Percentiles rank a stretch among this genome's conserved stretches.
Evolutionary conservation across 257 asterid species (phyloP).

Genomic region (Rauvolfia tetraphylla): DNA sequence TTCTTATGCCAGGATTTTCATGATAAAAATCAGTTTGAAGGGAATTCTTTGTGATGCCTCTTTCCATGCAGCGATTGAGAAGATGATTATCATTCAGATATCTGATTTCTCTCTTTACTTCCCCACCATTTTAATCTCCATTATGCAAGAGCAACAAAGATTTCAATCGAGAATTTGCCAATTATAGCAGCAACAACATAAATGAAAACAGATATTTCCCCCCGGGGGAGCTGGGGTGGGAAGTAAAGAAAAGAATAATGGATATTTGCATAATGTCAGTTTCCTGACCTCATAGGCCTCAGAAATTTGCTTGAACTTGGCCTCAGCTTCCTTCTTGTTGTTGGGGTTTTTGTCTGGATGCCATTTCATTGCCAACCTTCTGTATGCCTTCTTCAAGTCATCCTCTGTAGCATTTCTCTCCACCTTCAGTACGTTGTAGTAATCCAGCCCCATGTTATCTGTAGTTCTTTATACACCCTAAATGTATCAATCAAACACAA

Average conservation of each 20-base stretch:
- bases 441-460: slow-evolving; percentile 84
- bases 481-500: slow-evolving; percentile 32
- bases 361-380: slow-evolving; percentile 93
- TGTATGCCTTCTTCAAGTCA: slow-evolving; percentile 79
- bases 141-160: background rate
- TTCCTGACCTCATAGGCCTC: slow-evolving; percentile 77
- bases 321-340: slow-evolving; percentile 80
- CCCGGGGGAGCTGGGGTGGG: too few relatives aligned
- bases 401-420: slow-evolving; percentile 79
- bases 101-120: too few relatives aligned
- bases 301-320: slow-evolving; percentile 79
- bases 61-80: too few relatives aligned
- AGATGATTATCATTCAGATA: too few relatives aligned
- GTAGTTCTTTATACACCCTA: slow-evolving; percentile 9
- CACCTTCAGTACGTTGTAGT: slow-evolving; percentile 60
- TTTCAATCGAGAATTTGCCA: background rate
- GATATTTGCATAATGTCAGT: slow-evolving; percentile 3
- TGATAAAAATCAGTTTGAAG: background rate
- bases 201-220: background rate
- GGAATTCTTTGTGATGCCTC: background rate
- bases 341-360: slow-evolving; percentile 92
- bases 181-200: background rate
- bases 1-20: background rate
- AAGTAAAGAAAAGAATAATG: background rate
- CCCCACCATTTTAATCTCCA: too few relatives aligned